Conservation (phyloP, 345 rosid species). For the Punica granatum region DNA sequence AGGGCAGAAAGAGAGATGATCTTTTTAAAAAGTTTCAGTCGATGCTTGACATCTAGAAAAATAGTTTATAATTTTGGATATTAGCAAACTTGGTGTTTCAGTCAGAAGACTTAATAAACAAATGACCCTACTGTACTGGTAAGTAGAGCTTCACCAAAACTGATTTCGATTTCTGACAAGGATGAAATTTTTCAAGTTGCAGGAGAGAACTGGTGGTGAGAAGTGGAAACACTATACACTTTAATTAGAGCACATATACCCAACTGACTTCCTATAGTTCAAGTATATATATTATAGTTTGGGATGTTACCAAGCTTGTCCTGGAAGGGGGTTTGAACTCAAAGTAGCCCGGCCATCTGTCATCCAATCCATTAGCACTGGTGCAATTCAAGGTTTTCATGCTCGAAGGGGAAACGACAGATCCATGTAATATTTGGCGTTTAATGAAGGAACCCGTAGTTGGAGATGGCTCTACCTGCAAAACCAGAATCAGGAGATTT, state of each 20-base stretch:
- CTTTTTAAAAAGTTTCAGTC: too few relatives aligned
- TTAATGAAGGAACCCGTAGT: constrained; percentile 81
- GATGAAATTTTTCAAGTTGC: neutral
- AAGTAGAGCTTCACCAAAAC: neutral
- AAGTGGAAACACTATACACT: neutral
- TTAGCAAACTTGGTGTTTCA: neutral
- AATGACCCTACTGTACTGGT: neutral
- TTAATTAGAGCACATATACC: neutral
- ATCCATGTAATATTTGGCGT: constrained; percentile 40
- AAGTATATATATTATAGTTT: neutral
- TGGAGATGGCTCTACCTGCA: constrained; percentile 94
- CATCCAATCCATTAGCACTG: constrained; percentile 26
- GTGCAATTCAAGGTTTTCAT: constrained; percentile 31
- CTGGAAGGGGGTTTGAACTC: constrained; percentile 68
- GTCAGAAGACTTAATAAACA: neutral
- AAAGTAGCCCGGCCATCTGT: constrained; percentile 46
- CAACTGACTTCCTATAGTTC: neutral
- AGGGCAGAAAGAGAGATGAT: neutral
- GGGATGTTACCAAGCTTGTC: constrained; percentile 57
- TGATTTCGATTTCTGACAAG: neutral
- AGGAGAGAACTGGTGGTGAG: neutral
- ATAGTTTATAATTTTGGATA: neutral
- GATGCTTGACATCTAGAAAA: neutral
- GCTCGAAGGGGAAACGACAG: constrained; percentile 29
- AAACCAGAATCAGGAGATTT: constrained; percentile 21